Evolutionary conservation across 805 yeast genomes (phyloP).

Genomic region (Barnettozyma californica): DNA sequence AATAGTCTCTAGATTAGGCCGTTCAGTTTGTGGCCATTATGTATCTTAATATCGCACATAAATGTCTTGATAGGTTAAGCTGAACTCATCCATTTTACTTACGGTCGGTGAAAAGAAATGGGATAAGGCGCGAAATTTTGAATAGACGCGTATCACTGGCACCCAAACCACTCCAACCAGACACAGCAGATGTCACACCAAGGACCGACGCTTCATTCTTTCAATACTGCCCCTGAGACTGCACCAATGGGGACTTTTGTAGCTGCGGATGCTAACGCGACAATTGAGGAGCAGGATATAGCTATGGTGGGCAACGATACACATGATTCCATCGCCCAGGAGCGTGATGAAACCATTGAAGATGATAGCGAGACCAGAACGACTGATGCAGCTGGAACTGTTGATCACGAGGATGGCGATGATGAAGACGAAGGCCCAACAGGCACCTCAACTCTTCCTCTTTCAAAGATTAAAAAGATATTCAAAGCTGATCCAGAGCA

Average conservation of each 20-base stretch:
- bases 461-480: constrained; percentile 64
- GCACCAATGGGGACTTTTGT: constrained; percentile 1
- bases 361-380: constrained; percentile 1
- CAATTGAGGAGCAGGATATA: constrained; percentile 14
- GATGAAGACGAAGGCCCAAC: constrained; percentile 22
- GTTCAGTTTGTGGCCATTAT: neutral
- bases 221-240: constrained; percentile 6
- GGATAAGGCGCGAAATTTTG: neutral
- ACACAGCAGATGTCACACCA: constrained; percentile 1
- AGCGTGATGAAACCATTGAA: constrained; percentile 11
- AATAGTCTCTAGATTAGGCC: too few relatives aligned
- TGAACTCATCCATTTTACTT: too few relatives aligned
- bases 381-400: constrained; percentile 1
- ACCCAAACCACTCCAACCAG: neutral
- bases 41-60: neutral
- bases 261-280: constrained; percentile 9
- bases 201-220: constrained; percentile 23
- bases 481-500: constrained; percentile 75
- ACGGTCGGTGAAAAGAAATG: neutral
- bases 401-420: constrained; percentile 1
- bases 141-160: neutral
- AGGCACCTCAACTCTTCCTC: constrained; percentile 44
- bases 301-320: constrained; percentile 11
- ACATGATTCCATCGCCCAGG: constrained; percentile 4
- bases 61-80: too few relatives aligned